Base-by-base conservation (phyloP, 2,329 filamentous ascomycete genomes). In the Nemania bipapillata region DNA sequence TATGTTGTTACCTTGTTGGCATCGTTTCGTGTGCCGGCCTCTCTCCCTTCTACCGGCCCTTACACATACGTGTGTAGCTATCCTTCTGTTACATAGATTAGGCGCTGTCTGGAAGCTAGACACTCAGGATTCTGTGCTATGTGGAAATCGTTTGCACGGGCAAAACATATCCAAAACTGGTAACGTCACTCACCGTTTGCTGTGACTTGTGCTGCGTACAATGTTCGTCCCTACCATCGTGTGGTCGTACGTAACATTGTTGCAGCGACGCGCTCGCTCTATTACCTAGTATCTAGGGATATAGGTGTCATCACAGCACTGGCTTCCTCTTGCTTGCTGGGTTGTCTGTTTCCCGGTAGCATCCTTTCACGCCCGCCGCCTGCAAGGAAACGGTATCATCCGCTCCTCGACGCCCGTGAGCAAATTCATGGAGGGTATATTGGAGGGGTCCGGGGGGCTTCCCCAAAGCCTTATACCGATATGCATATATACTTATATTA, bases 311-410 rank as follows among this genome's bases (percentile, higher is more conserved):
- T 60, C 59, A 50, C 35, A 52, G 47, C 53, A 50, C 57, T 37
- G n/a, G 20, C 28, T 24, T 30, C 42, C 20, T 32, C 54, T n/a
- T 35, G 28, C 60, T 56, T 42, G 30, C 37, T 37, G 32, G 7
- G 32, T 40, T 35, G 37, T 61, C 40, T 35, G 37, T 61, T 57
- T 45, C n/a, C 42, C 54, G 45, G 57, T 58, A 49, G 37, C 52
- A 58, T 64, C 52, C 56, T 65, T 58, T 35, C 26, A 35, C 20
- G 37, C 11, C 24, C 47, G 24, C 28, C 30, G 20, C 15, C 55
- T 57, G 50, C 61, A 54, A 62, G 37, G 54, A 50, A 17, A 55
- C 49, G 28, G 65, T 65, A 62, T 54, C 52, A 58, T 66, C 57
- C 63, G 55, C 65, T 37, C 30, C 50, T 49, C 49, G 55, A 49